Conservation (phyloP, 1,284 basidiomycete genomes). For the Puccinia horiana region DNA sequence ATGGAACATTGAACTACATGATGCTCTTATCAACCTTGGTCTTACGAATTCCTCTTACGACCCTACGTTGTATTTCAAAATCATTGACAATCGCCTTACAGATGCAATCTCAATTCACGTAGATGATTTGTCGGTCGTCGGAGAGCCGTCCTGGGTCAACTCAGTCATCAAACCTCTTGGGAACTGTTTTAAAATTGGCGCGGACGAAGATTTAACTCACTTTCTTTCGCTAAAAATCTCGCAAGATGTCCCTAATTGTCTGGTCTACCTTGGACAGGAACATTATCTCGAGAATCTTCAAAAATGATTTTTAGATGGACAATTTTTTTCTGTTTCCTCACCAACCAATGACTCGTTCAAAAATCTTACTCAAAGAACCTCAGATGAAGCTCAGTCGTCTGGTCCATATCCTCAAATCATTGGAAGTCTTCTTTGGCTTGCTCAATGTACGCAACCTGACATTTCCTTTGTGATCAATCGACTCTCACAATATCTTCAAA, state of each 20-base stretch:
- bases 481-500: neutral
- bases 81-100: neutral
- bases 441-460: neutral
- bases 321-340: neutral
- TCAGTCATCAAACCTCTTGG: neutral
- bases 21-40: neutral
- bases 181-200: neutral
- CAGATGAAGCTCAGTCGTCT: neutral
- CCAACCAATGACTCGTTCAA: neutral
- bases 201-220: neutral
- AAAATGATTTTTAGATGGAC: neutral
- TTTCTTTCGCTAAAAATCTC: neutral
- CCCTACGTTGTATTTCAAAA: slow-evolving; percentile 19
- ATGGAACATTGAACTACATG: neutral
- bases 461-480: neutral
- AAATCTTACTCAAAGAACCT: neutral
- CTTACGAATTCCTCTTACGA: neutral
- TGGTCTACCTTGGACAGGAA: neutral
- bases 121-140: neutral
- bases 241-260: neutral
- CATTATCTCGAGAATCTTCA: neutral
- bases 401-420: neutral
- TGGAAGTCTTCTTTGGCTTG: neutral
- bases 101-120: neutral
- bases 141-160: neutral